Conservation (phyloP, 2,329 filamentous ascomycete genomes). For the Cladobotryum protrusum region DNA sequence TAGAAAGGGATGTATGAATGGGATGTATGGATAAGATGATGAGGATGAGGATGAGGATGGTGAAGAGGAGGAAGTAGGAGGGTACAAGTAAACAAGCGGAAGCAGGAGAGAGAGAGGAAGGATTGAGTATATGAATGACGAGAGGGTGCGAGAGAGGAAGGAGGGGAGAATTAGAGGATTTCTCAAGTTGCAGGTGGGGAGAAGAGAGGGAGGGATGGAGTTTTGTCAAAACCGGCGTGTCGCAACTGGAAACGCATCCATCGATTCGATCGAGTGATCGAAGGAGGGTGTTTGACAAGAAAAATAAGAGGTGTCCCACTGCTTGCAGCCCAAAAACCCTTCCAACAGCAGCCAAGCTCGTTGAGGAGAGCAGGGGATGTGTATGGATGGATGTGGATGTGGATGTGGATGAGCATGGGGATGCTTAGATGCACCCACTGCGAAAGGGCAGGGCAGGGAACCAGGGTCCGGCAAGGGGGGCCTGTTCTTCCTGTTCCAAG, state of each 20-base stretch:
- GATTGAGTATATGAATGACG: background rate
- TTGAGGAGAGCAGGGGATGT: slow-evolving; percentile 1
- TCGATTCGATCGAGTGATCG: slow-evolving; percentile 30
- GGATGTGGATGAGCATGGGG: slow-evolving; percentile 8
- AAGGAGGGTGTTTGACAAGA: slow-evolving; percentile 15
- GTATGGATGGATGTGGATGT: slow-evolving; percentile 5
- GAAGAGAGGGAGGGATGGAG: slow-evolving; percentile 21
- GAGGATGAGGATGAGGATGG: slow-evolving; percentile 3
- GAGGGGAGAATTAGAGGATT: slow-evolving; percentile 5
- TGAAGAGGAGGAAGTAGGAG: background rate
- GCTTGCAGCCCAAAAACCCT: slow-evolving; percentile 8
- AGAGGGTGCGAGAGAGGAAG: slow-evolving; percentile 3
- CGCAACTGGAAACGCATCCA: slow-evolving; percentile 26
- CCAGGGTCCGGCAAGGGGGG: slow-evolving; percentile 9
- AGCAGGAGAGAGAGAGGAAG: slow-evolving; percentile 6
- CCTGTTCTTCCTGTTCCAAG: too few relatives aligned
- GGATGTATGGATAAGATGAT: background rate
- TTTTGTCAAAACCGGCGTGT: slow-evolving; percentile 24
- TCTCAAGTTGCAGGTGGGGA: slow-evolving; percentile 6
- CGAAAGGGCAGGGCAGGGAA: slow-evolving; percentile 1
- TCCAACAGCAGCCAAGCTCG: background rate
- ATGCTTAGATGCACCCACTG: slow-evolving; percentile 1
- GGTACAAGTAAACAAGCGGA: background rate
- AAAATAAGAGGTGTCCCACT: slow-evolving; percentile 9
- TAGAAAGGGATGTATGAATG: background rate